Base-by-base conservation (phyloP, 208 protist species). In the Trypanosoma mega region DNA sequence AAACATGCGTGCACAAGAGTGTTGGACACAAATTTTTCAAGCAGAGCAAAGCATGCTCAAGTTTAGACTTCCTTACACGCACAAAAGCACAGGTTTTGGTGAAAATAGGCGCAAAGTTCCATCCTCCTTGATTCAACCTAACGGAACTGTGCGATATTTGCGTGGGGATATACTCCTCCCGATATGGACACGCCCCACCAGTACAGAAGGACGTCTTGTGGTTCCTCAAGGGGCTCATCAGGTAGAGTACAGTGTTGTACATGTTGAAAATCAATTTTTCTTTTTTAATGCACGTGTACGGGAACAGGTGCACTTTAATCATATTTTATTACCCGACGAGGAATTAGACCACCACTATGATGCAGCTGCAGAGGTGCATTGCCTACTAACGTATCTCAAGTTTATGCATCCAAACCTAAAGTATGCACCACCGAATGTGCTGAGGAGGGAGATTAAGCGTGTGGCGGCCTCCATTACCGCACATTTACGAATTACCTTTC, bases 131-230 rank as follows among this genome's bases (percentile, higher is more conserved):
- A 92, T 95, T 71, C 68, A 66, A 30, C 45, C 53, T 24, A 81
- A 93, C 57, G 90, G 90, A 45, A 88, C 76, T 14, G 86, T 96
- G 59, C 74, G 72, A 2, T 96, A 96, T 56, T 76, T 97, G n/a
- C 74, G 75, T 14, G 95, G 95, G 4, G 87, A 97, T 62, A 63
- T 98, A 48, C 67, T 96, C 33, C 66, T 97, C 0, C 96, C 92
- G n/a, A 93, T 98, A 26, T 98, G 93, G 93, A 97, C 95, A 31
- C 87, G 90, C 3, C 82, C 85, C 14, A 98, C 97, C n/a, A 98
- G 94, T 55, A 98, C 96, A 9, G 96, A 98, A 66, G 88, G 94
- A 20, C 90, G 96, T 8, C 81, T 99, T 0, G 81, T 99, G 9
- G 85, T 95, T 6, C 78, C 74, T 16, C 74, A 80, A 20, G 87